These are phyloP conservation scores for Pseudogymnoascus sp. DNA, from an alignment of 2,329 filamentous ascomycete genomes.

Conservation along the genomic window DNA sequence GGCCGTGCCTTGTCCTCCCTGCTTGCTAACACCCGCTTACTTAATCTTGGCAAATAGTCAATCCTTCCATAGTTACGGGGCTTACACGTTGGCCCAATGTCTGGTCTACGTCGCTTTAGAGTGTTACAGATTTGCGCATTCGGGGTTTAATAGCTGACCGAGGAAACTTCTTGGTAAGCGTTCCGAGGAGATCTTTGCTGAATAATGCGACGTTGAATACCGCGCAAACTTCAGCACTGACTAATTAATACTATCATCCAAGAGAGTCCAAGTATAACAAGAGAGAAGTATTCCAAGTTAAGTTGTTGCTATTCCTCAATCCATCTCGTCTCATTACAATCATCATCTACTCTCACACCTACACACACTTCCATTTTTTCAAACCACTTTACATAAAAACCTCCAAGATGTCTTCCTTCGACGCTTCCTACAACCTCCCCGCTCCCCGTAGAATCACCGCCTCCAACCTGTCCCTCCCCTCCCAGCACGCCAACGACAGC, in stretches of 20 bases:
- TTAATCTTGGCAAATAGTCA: not conserved
- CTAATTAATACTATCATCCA: not conserved
- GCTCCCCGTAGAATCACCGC: conserved; percentile 23
- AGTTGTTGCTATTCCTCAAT: not conserved
- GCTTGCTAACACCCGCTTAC: not conserved
- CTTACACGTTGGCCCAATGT: not conserved
- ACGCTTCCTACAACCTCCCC: conserved; percentile 11
- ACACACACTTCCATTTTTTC: not conserved
- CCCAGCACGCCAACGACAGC: conserved; percentile 11
- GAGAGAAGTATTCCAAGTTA: not conserved
- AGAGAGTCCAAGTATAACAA: not conserved
- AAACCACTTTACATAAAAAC: not conserved
- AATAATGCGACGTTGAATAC: not conserved
- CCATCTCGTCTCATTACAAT: not conserved
- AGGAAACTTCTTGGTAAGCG: not conserved
- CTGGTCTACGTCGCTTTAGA: not conserved
- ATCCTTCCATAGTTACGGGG: not conserved
- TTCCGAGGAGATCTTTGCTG: not conserved
- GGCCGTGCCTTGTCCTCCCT: not conserved
- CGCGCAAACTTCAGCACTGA: not conserved
- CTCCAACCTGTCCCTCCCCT: conserved; percentile 22
- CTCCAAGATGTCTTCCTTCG: not conserved
- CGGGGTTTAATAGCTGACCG: not conserved
- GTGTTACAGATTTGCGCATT: not conserved
- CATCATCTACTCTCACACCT: not conserved